Base-by-base conservation (phyloP, 169 alveolate genomes). In the Neospora caninum region DNA sequence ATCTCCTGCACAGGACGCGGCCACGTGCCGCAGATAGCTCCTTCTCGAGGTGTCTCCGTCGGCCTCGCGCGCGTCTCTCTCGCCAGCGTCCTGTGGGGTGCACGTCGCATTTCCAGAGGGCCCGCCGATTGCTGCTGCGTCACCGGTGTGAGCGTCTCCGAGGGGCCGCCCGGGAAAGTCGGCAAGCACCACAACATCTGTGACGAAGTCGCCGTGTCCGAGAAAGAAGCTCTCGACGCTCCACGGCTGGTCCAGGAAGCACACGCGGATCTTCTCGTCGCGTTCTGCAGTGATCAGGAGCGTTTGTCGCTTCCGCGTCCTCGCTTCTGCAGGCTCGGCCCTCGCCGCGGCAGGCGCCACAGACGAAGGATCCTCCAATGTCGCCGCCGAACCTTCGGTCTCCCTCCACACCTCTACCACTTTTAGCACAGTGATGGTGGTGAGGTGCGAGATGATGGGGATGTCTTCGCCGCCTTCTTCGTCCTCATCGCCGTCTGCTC, bases 231-330 rank as follows among this genome's bases (percentile, higher is more conserved):
- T 64, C 84, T 88, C 86, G 29, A 88, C 38, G 38, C 45, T 36
- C 92, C 92, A 88, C 34, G 92, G 92, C 36, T 31, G 54, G n/a
- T 27, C 53, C 36, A 54, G 34, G 31, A 88, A 67, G 84, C 92
- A 64, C n/a, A 41, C 34, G 36, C 92, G 92, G 13, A 88, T 27
- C 36, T 88, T 88, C 84, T 88, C 92, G 36, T 88, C 92, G 53
- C 92, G 80, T 38, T 88, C 92, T 6, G 80, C 92, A 0, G 86
- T 88, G 43, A 88, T 16, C 43, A 88, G 54, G 36, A 88, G 42
- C 73, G 27, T 31, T 13, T 38, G 67, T 49, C 58, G n/a, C 39
- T 7, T 25, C n/a, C n/a, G 45, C 45, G 16, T 20, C 58, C 58
- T 49, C 20, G 41, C 64, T 41, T 34, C 91, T 84, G 36, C 82